These are phyloP conservation scores for Acer campestre DNA, from an alignment of 345 rosid genomes.

Conservation along the genomic window DNA sequence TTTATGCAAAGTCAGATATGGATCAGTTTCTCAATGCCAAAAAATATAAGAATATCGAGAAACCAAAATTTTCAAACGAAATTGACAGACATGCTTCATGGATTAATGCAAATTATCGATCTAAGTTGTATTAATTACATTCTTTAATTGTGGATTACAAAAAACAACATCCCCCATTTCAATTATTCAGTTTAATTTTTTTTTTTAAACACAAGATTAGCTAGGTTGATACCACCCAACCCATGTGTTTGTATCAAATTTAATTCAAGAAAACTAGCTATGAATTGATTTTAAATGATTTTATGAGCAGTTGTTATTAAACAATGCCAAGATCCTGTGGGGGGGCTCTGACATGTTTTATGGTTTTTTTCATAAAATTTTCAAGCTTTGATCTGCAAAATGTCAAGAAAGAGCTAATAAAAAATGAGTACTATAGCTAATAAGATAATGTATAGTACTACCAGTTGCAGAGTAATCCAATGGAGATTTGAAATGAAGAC, in stretches of 20 bases:
- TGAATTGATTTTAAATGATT: not conserved
- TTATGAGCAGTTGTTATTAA: conserved; percentile 9
- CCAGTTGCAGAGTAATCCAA: conserved; percentile 16
- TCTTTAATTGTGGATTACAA: conserved; percentile 37
- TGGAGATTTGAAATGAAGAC: conserved; percentile 28
- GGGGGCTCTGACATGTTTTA: conserved; percentile 21
- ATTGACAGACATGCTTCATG: conserved; percentile 62
- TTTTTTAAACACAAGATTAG: conserved; percentile 25
- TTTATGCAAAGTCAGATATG: conserved; percentile 23
- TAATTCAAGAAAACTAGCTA: conserved; percentile 19
- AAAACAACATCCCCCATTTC: conserved; percentile 24
- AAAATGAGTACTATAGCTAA: not conserved
- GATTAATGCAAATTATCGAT: conserved; percentile 36
- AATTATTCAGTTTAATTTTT: conserved; percentile 17
- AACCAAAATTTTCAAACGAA: conserved; percentile 30
- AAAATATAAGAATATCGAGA: conserved; percentile 5
- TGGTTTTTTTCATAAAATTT: conserved; percentile 1
- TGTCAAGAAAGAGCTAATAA: not conserved
- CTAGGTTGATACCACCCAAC: conserved; percentile 28
- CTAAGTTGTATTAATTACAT: conserved; percentile 32
- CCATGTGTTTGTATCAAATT: conserved; percentile 29
- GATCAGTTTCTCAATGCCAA: conserved; percentile 25
- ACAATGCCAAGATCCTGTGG: conserved; percentile 12
- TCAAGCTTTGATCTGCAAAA: not conserved
- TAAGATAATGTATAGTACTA: not conserved